These are phyloP conservation scores for Bolboschoenoplectus hybrid DNA, from an alignment of 202 grass and related monocot genomes.

Conservation along the genomic window DNA sequence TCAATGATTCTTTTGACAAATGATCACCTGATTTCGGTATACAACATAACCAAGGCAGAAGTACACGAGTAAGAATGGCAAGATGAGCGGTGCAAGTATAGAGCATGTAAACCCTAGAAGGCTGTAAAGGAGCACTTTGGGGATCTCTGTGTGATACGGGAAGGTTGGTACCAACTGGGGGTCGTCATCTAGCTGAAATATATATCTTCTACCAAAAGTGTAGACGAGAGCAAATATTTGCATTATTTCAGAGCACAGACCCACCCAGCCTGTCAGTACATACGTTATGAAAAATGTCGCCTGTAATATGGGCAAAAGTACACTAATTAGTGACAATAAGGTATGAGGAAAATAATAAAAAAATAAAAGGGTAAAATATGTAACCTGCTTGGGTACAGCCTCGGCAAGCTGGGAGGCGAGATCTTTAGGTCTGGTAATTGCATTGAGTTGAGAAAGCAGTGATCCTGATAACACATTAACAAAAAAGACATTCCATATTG, in stretches of 20 bases:
- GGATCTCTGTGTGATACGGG: conserved; percentile 91
- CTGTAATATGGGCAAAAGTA: conserved; percentile 44
- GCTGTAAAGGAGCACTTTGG: conserved; percentile 77
- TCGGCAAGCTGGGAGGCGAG: conserved; percentile 81
- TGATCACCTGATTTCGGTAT: conserved; percentile 82
- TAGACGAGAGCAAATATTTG: conserved; percentile 72
- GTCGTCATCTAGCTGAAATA: conserved; percentile 57
- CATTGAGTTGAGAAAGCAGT: conserved; percentile 63
- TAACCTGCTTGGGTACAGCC: conserved; percentile 90
- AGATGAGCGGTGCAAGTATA: conserved; percentile 87
- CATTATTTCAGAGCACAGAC: conserved; percentile 88
- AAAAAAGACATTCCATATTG: conserved; percentile 93
- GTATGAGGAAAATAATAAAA: background rate
- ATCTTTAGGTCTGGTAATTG: conserved; percentile 73
- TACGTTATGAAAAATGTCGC: conserved; percentile 98
- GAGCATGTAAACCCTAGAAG: conserved; percentile 88
- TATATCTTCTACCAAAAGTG: conserved; percentile 64
- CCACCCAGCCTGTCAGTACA: conserved; percentile 89
- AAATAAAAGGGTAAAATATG: background rate
- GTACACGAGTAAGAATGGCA: conserved; percentile 88
- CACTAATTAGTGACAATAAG: conserved; percentile 14
- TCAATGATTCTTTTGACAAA: conserved; percentile 6
- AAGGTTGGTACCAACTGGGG: conserved; percentile 67
- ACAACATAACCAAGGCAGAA: conserved; percentile 90
- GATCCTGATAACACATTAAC: conserved; percentile 92